Evolutionary conservation across 495 filamentous ascomycete species (phyloP).

Genomic region (Lophium mytilinum): DNA sequence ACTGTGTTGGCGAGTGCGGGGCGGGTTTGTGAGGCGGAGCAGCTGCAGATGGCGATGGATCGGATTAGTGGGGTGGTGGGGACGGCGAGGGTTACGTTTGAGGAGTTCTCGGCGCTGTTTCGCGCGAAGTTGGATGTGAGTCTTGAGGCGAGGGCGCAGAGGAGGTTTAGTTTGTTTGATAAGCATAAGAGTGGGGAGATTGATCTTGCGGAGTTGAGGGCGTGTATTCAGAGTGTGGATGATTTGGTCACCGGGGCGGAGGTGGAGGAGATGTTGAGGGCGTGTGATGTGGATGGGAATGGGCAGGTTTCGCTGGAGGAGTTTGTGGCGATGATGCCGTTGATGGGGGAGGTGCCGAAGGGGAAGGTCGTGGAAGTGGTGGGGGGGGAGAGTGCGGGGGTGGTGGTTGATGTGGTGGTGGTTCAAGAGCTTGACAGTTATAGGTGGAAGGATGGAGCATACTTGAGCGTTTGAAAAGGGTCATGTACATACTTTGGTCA

Average conservation of each 20-base stretch:
- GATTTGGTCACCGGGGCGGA: constrained; percentile 4
- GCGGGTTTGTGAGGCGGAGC: neutral
- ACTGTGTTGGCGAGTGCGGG: constrained; percentile 5
- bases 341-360: neutral
- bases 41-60: constrained; percentile 5
- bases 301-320: constrained; percentile 10
- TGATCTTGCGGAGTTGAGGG: constrained; percentile 3
- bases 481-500: too few relatives aligned
- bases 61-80: constrained; percentile 1
- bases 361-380: too few relatives aligned
- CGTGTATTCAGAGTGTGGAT: constrained; percentile 6
- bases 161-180: constrained; percentile 9
- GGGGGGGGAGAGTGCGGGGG: too few relatives aligned
- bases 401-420: too few relatives aligned
- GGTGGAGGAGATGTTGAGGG: constrained; percentile 10
- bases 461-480: too few relatives aligned
- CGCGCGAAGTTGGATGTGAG: constrained; percentile 7
- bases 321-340: constrained; percentile 9
- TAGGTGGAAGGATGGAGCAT: too few relatives aligned
- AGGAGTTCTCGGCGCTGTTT: constrained; percentile 8
- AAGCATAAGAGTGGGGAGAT: constrained; percentile 9
- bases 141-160: constrained; percentile 1
- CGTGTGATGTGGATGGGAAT: constrained; percentile 4
- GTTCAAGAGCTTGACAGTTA: too few relatives aligned
- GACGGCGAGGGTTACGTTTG: constrained; percentile 3